phyloP scores from a whole-genome alignment of 768 basidiomycete species.

The Leccinum barrowsii region DNA sequence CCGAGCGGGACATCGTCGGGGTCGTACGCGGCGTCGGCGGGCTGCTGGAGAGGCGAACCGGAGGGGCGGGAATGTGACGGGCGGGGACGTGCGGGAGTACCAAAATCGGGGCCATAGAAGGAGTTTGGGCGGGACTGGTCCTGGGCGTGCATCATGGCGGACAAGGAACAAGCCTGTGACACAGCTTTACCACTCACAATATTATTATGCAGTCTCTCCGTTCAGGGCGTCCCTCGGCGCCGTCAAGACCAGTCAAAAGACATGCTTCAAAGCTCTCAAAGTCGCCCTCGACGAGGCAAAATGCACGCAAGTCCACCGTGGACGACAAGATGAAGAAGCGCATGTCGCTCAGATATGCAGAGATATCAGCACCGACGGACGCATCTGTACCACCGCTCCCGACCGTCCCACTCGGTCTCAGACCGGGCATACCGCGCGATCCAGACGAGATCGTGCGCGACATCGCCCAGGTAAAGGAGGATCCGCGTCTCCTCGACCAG shows the following conservation, averaged over 20 bases:
- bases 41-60: constrained; percentile 25
- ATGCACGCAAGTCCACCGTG: constrained; percentile 46
- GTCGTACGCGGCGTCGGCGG: constrained; percentile 33
- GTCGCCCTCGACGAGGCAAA: constrained; percentile 31
- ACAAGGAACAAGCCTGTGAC: constrained; percentile 10
- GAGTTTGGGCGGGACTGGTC: constrained; percentile 35
- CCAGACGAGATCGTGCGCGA: constrained; percentile 50
- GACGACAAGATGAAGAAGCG: constrained; percentile 96
- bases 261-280: constrained; percentile 32
- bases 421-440: constrained; percentile 34
- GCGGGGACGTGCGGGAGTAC: constrained; percentile 11
- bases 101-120: constrained; percentile 31
- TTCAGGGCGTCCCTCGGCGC: constrained; percentile 44
- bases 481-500: constrained; percentile 57
- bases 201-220: constrained; percentile 54
- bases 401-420: constrained; percentile 45
- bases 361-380: constrained; percentile 71
- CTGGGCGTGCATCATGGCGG: constrained; percentile 30
- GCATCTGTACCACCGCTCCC: constrained; percentile 55
- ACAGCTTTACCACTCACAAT: constrained; percentile 12
- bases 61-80: constrained; percentile 10
- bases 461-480: constrained; percentile 42
- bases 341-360: constrained; percentile 92
- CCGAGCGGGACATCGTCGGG: constrained; percentile 40
- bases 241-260: constrained; percentile 33